phyloP scores from a whole-genome alignment of 2,329 filamentous ascomycete species.

The Gyromitra esculenta region DNA sequence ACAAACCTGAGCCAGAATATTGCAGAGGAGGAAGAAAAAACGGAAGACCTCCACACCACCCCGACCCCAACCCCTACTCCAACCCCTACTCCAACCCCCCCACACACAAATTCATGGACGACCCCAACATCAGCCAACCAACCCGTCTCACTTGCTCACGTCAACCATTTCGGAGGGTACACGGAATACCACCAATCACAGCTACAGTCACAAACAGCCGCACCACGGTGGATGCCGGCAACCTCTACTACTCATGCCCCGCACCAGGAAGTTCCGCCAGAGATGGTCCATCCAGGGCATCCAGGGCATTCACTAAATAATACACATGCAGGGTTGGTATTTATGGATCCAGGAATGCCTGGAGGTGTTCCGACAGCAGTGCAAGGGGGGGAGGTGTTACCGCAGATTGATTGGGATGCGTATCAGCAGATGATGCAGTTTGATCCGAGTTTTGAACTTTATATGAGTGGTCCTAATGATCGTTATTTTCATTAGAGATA shows the following conservation, averaged over 20 bases:
- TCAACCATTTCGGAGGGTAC: constrained; percentile 12
- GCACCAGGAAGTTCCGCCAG: constrained; percentile 20
- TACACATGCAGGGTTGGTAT: constrained; percentile 34
- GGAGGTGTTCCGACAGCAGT: constrained; percentile 13
- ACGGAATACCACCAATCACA: constrained; percentile 16
- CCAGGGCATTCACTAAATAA: background rate
- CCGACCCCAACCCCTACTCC: constrained; percentile 15
- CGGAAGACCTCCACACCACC: constrained; percentile 14
- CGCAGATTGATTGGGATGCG: constrained; percentile 51
- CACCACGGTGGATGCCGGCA: constrained; percentile 35
- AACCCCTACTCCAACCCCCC: constrained; percentile 5
- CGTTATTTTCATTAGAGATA: constrained; percentile 23
- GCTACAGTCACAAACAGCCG: constrained; percentile 10
- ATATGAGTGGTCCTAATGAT: constrained; percentile 48
- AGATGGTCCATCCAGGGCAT: constrained; percentile 24
- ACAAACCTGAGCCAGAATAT: constrained; percentile 10
- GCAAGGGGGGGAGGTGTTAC: constrained; percentile 26
- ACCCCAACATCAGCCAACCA: background rate
- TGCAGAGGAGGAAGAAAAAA: constrained; percentile 13
- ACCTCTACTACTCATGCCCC: constrained; percentile 4
- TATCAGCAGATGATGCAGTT: constrained; percentile 53
- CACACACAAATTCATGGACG: constrained; percentile 12
- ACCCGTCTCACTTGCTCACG: constrained; percentile 4
- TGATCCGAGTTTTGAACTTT: constrained; percentile 48
- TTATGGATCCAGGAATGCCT: constrained; percentile 39